Evolutionary conservation across 1,139 yeast genomes (phyloP).

Genomic region (Candida frijolesensis): DNA sequence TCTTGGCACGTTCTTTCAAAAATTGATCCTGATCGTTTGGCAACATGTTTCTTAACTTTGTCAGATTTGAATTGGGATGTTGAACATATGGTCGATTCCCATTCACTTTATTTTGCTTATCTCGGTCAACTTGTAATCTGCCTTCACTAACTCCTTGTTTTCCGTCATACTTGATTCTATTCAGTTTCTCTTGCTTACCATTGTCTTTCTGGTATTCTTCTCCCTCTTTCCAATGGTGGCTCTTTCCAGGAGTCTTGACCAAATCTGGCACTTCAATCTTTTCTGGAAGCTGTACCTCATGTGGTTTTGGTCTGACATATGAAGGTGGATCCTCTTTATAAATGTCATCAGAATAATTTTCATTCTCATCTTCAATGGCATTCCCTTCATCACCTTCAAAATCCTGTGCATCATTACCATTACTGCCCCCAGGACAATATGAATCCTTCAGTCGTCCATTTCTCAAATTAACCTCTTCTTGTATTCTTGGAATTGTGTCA

Average conservation of each 20-base stretch:
- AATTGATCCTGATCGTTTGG: neutral
- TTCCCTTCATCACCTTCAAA: neutral
- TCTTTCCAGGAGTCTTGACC: neutral
- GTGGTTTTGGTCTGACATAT: neutral
- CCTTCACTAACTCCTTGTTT: neutral
- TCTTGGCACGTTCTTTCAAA: neutral
- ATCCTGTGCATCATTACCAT: neutral
- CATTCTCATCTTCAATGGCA: neutral
- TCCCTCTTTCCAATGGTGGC: neutral
- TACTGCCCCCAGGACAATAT: neutral
- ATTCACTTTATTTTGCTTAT: neutral
- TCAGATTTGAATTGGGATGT: neutral
- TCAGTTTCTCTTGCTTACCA: neutral
- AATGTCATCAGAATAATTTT: neutral
- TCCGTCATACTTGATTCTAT: neutral
- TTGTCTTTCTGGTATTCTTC: neutral
- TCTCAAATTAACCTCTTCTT: constrained; percentile 1
- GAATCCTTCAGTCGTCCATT: neutral
- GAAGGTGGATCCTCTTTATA: neutral
- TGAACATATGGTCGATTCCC: neutral
- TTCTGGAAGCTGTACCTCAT: neutral
- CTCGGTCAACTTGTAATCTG: neutral
- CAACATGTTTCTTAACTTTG: neutral
- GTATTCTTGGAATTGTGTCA: constrained; percentile 7
- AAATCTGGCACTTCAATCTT: neutral